These are phyloP conservation scores for Saccharomyces pastorianus DNA, from an alignment of 1,139 yeast species.

Conservation along the genomic window DNA sequence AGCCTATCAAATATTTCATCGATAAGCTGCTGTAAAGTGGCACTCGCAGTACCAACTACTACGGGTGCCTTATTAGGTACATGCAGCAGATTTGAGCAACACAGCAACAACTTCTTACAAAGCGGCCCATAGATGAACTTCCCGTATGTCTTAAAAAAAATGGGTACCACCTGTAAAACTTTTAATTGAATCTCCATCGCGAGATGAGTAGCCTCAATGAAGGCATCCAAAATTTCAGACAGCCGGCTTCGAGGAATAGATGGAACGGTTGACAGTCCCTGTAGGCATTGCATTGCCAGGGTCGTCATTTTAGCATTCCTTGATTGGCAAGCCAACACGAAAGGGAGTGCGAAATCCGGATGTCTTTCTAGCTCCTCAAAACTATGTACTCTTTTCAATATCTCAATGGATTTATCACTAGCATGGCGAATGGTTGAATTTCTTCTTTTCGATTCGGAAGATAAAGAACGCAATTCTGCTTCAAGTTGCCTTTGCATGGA, in stretches of 20 bases:
- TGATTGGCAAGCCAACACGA: constrained; percentile 62
- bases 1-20: constrained; percentile 57
- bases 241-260: constrained; percentile 49
- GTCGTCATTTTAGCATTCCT: constrained; percentile 68
- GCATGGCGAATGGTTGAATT: constrained; percentile 58
- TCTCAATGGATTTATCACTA: constrained; percentile 52
- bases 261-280: constrained; percentile 44
- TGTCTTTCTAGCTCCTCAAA: constrained; percentile 30
- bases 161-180: constrained; percentile 77
- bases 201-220: constrained; percentile 65
- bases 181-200: constrained; percentile 80
- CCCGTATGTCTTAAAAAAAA: constrained; percentile 59
- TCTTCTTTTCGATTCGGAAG: constrained; percentile 64
- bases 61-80: constrained; percentile 53
- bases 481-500: constrained; percentile 39
- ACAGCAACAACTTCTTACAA: constrained; percentile 51
- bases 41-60: constrained; percentile 84
- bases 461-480: constrained; percentile 50
- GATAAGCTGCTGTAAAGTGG: constrained; percentile 80
- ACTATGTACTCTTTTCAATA: constrained; percentile 36
- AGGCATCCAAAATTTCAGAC: constrained; percentile 51
- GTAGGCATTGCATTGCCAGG: constrained; percentile 62
- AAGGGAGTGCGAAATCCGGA: constrained; percentile 57
- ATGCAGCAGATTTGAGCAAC: constrained; percentile 62
- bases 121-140: constrained; percentile 46